Evolutionary conservation across 371 early-diverging fungal genomes (phyloP).

Genomic region (Rhizopus microsporus): DNA sequence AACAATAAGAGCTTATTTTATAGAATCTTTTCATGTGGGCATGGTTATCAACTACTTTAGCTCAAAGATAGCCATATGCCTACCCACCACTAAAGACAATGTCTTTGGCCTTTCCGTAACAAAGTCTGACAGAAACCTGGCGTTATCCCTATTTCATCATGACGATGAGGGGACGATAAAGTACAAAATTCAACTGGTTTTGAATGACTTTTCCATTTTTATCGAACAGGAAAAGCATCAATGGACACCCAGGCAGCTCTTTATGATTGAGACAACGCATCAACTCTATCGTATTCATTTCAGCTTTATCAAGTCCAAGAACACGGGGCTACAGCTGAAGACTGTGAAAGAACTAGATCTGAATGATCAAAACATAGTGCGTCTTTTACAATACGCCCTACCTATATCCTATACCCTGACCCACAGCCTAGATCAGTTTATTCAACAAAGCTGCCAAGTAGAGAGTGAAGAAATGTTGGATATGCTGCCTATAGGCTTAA

Average conservation of each 20-base stretch:
- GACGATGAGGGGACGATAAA: not conserved
- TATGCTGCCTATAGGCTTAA: constrained; percentile 2
- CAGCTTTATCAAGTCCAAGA: constrained; percentile 17
- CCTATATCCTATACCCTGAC: not conserved
- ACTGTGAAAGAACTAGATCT: not conserved
- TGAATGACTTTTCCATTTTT: constrained; percentile 35
- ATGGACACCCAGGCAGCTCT: constrained; percentile 28
- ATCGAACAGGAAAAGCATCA: constrained; percentile 47
- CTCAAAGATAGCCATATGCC: constrained; percentile 19
- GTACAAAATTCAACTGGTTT: constrained; percentile 6
- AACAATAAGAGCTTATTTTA: constrained; percentile 21
- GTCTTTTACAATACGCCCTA: not conserved
- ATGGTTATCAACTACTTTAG: constrained; percentile 26
- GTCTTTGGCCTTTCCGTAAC: constrained; percentile 17
- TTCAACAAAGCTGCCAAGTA: not conserved
- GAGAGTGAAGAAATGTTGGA: not conserved
- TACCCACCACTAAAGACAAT: constrained; percentile 31
- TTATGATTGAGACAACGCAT: constrained; percentile 27
- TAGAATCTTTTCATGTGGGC: constrained; percentile 33
- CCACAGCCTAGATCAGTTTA: not conserved
- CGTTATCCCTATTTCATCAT: not conserved
- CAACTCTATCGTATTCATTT: constrained; percentile 29
- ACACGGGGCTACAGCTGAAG: constrained; percentile 1
- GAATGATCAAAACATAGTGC: not conserved
- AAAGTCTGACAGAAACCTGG: not conserved